Conservation (phyloP, 345 rosid species). For the Syzygium jambos region DNA sequence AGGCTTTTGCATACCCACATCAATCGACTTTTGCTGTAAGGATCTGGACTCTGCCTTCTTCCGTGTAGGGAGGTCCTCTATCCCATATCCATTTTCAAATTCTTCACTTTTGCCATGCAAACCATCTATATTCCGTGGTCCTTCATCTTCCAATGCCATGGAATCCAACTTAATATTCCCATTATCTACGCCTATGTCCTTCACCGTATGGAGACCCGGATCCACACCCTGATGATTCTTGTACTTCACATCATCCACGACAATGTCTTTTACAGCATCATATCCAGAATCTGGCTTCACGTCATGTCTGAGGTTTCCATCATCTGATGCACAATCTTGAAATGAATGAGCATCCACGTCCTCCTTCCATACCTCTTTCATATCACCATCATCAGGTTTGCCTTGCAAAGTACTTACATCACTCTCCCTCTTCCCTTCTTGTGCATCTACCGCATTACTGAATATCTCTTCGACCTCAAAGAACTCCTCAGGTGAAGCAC, state of each 20-base stretch:
- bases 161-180: constrained; percentile 33
- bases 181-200: constrained; percentile 84
- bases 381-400: constrained; percentile 8
- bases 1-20: constrained; percentile 28
- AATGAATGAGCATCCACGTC: constrained; percentile 57
- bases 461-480: constrained; percentile 97
- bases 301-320: constrained; percentile 42
- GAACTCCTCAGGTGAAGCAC: constrained; percentile 87
- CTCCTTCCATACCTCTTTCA: constrained; percentile 58
- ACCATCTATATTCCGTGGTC: constrained; percentile 22
- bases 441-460: constrained; percentile 55
- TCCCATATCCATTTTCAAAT: constrained; percentile 28
- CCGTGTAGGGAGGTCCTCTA: constrained; percentile 17
- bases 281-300: constrained; percentile 29
- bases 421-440: constrained; percentile 44
- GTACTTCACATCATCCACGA: constrained; percentile 88
- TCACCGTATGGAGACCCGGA: constrained; percentile 28
- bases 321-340: constrained; percentile 70
- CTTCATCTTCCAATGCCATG: constrained; percentile 16
- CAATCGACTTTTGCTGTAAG: constrained; percentile 18
- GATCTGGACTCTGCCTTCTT: constrained; percentile 34
- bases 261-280: constrained; percentile 84
- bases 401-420: constrained; percentile 1
- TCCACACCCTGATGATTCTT: constrained; percentile 40
- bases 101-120: constrained; percentile 26